These are phyloP conservation scores for Oryza punctata DNA, from an alignment of 176 grass and related monocot species.

Conservation along the genomic window DNA sequence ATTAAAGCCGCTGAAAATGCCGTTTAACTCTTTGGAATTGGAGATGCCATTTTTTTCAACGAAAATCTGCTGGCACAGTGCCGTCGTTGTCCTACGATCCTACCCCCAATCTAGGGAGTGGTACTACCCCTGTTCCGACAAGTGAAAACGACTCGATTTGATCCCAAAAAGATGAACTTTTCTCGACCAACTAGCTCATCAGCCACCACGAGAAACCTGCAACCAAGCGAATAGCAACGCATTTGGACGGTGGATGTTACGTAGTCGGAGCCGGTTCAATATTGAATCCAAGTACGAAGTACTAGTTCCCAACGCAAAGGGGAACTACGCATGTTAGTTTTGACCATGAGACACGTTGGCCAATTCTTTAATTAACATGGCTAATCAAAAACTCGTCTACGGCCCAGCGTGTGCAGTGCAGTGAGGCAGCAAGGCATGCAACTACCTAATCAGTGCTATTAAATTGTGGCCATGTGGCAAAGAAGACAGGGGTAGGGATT, in stretches of 20 bases:
- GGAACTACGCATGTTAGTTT: constrained; percentile 22
- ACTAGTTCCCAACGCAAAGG: constrained; percentile 32
- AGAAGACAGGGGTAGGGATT: neutral
- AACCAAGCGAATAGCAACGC: neutral
- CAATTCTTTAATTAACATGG: neutral
- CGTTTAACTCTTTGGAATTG: neutral
- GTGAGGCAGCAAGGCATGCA: constrained; percentile 10
- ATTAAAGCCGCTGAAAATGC: neutral
- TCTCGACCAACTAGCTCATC: no score
- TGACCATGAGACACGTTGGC: neutral
- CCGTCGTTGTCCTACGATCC: neutral
- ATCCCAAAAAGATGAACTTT: neutral
- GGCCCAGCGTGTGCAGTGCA: neutral
- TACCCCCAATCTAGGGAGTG: neutral
- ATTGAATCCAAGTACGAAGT: neutral
- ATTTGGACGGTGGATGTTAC: neutral
- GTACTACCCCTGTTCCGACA: neutral
- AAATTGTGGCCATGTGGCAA: constrained; percentile 34
- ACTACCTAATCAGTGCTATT: constrained; percentile 34
- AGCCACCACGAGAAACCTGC: neutral
- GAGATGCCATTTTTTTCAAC: neutral
- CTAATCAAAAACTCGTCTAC: constrained; percentile 46
- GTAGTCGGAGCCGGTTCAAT: neutral
- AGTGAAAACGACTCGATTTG: neutral
- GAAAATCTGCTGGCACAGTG: neutral